Evolutionary conservation across 2,329 filamentous ascomycete species (phyloP).

Genomic region (Penicillium sumatraense): DNA sequence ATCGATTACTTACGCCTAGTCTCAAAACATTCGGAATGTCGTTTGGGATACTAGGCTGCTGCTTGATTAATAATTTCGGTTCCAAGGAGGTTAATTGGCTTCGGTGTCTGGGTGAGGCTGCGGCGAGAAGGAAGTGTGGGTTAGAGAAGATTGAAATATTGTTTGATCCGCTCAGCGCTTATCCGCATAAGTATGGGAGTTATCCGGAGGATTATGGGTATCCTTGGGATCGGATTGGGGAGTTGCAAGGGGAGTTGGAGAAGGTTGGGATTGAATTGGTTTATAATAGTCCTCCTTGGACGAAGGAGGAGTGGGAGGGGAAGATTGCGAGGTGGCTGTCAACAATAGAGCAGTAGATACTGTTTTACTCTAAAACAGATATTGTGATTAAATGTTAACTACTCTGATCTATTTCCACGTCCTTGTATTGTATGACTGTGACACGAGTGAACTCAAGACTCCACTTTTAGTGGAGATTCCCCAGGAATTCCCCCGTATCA

Average conservation of each 20-base stretch:
- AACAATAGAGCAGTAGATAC: neutral
- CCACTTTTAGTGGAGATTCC: neutral
- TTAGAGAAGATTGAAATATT: constrained; percentile 12
- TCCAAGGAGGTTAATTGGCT: constrained; percentile 65
- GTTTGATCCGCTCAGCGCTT: constrained; percentile 5
- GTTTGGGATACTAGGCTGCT: constrained; percentile 9
- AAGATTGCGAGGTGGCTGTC: neutral
- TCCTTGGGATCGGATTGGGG: constrained; percentile 11
- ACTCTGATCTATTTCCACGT: neutral
- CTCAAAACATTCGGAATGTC: constrained; percentile 8
- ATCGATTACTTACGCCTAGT: constrained; percentile 7
- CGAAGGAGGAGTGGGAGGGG: constrained; percentile 11
- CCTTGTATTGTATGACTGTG: no score
- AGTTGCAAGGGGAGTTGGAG: constrained; percentile 4
- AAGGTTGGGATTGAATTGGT: constrained; percentile 2
- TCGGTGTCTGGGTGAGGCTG: constrained; percentile 68
- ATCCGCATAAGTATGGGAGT: constrained; percentile 8
- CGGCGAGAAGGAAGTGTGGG: constrained; percentile 59
- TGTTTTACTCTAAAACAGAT: no score
- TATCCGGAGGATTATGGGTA: constrained; percentile 13
- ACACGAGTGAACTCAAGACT: neutral
- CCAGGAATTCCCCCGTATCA: no score
- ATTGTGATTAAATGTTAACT: no score
- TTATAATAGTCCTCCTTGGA: constrained; percentile 8
- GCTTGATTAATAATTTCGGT: constrained; percentile 14